Conservation (phyloP, 1,139 yeast species). For the Kazachstania sp. region DNA sequence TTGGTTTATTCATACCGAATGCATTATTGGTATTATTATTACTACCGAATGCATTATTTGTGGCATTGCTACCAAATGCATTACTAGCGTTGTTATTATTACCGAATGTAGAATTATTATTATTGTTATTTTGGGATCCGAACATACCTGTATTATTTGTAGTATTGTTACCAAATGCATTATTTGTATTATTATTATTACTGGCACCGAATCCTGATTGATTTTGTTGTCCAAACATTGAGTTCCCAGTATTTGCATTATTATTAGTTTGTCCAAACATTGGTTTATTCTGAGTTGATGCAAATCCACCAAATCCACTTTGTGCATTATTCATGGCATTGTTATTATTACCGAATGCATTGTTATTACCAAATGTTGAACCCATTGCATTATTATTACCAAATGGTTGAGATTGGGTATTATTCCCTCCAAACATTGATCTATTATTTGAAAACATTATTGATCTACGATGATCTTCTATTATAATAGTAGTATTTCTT, state of each 20-base stretch:
- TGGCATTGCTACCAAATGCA: not conserved
- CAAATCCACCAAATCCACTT: constrained; percentile 8
- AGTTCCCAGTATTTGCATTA: constrained; percentile 35
- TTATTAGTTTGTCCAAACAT: constrained; percentile 1
- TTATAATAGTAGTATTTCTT: not conserved
- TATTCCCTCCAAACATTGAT: constrained; percentile 10
- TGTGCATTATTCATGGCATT: constrained; percentile 4
- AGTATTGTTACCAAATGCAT: not conserved
- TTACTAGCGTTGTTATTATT: not conserved
- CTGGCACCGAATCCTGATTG: constrained; percentile 11
- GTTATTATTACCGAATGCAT: constrained; percentile 5
- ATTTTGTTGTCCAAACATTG: constrained; percentile 1
- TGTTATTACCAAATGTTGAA: constrained; percentile 4
- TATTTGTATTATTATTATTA: no score
- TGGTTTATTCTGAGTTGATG: constrained; percentile 2
- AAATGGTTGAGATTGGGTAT: constrained; percentile 8
- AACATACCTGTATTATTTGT: not conserved
- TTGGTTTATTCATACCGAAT: constrained; percentile 14
- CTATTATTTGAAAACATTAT: constrained; percentile 4
- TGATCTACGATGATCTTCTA: constrained; percentile 4
- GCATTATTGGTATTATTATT: constrained; percentile 5
- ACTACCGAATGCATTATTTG: constrained; percentile 22
- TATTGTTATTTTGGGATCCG: not conserved
- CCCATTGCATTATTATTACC: not conserved
- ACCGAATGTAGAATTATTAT: not conserved